phyloP scores from a whole-genome alignment of 257 asterid species.

The Solanum boliviense region DNA sequence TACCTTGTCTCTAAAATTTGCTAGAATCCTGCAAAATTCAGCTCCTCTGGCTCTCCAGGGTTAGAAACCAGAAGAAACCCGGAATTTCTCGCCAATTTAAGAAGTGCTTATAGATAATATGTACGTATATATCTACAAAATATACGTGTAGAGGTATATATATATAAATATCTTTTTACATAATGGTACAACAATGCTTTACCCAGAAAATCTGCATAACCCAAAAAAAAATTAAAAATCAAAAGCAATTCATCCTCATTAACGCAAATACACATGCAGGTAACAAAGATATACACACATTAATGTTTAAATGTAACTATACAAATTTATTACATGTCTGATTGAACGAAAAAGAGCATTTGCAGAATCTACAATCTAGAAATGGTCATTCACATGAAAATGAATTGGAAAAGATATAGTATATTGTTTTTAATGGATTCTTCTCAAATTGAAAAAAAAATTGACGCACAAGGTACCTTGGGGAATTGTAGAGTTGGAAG shows the following conservation, averaged over 20 bases:
- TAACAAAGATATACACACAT: not conserved
- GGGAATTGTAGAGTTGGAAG: not conserved
- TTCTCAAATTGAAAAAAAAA: not conserved
- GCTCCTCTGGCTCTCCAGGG: not conserved
- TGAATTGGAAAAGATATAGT: not conserved
- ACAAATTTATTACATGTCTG: not conserved
- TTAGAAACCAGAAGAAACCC: not conserved
- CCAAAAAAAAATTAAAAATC: not conserved
- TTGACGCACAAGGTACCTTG: constrained; percentile 8
- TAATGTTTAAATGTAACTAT: constrained; percentile 10
- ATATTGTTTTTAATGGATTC: not conserved
- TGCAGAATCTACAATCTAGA: not conserved
- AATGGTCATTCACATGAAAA: not conserved
- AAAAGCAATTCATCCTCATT: not conserved
- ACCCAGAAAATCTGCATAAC: not conserved
- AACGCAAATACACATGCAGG: not conserved
- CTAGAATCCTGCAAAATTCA: not conserved
- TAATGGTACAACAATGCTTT: not conserved
- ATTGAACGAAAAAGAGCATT: not conserved
- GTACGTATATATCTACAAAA: not conserved
- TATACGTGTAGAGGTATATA: not conserved
- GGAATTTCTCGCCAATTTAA: not conserved
- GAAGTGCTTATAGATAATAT: not conserved
- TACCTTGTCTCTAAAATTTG: not conserved
- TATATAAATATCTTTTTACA: not conserved